Percentiles rank a stretch among this genome's conserved stretches.
Conservation (phyloP, 2,329 filamentous ascomycete species). For the Purpureocillium takamizusanense region DNA sequence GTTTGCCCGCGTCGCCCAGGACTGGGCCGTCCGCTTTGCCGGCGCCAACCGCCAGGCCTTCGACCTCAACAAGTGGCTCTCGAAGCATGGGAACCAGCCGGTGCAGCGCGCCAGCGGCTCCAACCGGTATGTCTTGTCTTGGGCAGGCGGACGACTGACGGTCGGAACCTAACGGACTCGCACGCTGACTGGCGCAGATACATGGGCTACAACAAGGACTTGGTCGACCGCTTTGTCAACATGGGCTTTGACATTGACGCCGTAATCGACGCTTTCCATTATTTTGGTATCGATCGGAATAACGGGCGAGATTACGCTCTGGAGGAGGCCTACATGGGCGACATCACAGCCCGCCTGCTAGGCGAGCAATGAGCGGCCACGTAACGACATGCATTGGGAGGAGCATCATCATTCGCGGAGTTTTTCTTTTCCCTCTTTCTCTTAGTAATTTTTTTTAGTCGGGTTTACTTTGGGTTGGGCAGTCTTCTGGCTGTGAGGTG, state of each 20-base stretch:
- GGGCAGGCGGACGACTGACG: no score
- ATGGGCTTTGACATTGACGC: conserved; percentile 88
- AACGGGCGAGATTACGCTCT: conserved; percentile 73
- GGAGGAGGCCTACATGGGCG: conserved; percentile 85
- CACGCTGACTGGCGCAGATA: conserved; percentile 47
- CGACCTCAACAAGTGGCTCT: conserved; percentile 28
- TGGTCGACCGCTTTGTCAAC: conserved; percentile 73
- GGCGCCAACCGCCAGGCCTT: conserved; percentile 52
- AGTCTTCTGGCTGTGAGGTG: no score
- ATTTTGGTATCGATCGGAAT: conserved; percentile 71
- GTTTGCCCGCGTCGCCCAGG: conserved; percentile 73
- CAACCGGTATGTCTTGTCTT: conserved; percentile 17
- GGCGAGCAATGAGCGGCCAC: conserved; percentile 52
- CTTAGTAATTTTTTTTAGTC: no score
- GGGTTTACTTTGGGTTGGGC: no score
- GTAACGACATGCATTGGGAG: conserved; percentile 1
- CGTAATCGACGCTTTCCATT: conserved; percentile 79
- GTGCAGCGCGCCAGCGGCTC: conserved; percentile 7
- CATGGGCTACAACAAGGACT: conserved; percentile 74
- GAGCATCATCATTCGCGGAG: conserved; percentile 10
- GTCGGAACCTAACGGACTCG: no score
- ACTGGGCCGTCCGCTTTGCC: conserved; percentile 83
- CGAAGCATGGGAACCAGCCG: conserved; percentile 39
- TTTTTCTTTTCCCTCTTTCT: conserved; percentile 5
- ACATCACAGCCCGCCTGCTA: conserved; percentile 77